A percentile compares a stretch with the other conserved stretches of the same genome.
Conservation (phyloP, 1,284 basidiomycete species). For the Fomitopsis betulina region DNA sequence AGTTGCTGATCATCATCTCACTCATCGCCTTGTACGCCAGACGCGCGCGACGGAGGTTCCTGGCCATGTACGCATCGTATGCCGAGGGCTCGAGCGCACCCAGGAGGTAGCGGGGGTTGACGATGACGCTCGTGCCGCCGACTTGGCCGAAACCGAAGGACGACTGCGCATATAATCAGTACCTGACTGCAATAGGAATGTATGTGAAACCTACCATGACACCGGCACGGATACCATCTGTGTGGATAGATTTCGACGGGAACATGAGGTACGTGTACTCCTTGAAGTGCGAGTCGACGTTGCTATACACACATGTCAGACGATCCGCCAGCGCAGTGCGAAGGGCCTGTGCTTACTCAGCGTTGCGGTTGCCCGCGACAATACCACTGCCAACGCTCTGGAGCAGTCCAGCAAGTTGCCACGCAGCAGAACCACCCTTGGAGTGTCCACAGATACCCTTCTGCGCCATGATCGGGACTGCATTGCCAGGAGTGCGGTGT, state of each 20-base stretch:
- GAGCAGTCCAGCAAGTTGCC: conserved; percentile 93
- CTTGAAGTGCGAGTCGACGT: conserved; percentile 91
- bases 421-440: conserved; percentile 96
- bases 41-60: conserved; percentile 67
- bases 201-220: conserved; percentile 58
- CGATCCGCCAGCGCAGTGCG: conserved; percentile 4
- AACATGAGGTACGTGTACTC: conserved; percentile 92
- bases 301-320: conserved; percentile 42
- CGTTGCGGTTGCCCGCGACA: conserved; percentile 96
- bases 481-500: conserved; percentile 88
- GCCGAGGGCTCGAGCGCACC: conserved; percentile 72
- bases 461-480: conserved; percentile 95
- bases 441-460: conserved; percentile 96
- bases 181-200: background rate
- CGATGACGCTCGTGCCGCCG: conserved; percentile 84
- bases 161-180: conserved; percentile 45
- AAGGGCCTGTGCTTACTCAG: conserved; percentile 60
- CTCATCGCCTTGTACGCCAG: conserved; percentile 92
- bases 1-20: conserved; percentile 91
- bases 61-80: conserved; percentile 74
- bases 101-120: conserved; percentile 91
- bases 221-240: conserved; percentile 88
- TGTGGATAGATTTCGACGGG: conserved; percentile 94
- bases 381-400: conserved; percentile 86
- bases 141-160: conserved; percentile 99